Base-by-base conservation (phyloP, 495 filamentous ascomycete species). In the Lophiostoma macrostomum region DNA sequence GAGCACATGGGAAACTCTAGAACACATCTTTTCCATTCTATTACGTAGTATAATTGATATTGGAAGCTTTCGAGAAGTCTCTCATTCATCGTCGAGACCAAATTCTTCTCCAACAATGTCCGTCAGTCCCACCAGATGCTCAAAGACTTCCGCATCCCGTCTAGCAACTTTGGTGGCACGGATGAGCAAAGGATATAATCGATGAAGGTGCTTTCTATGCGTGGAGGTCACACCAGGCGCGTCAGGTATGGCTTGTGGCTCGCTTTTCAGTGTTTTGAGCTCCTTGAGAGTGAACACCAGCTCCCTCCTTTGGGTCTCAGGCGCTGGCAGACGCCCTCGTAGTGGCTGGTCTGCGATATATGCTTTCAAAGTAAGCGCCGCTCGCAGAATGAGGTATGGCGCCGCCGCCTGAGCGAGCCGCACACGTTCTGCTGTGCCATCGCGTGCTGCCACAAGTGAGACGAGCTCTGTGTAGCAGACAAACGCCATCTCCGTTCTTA, bases 331-430 rank as follows among this genome's bases (percentile, higher is more conserved):
- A n/a, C 82, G 74, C 0, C 93, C 94, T 13, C 93, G 77, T 10
- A 98, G 74, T 13, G 93, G 93, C 62, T 96, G 93, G 68, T 98
- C 93, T 4, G 90, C 86, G 37, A 91, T 84, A 62, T 95, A 96
- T 3, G 82, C 74, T 41, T 88, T 81, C 24, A 98, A 67, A 1
- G 88, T 82, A 6, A 95, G 73, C 1, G 87, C 89, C 20, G 81
- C 82, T 4, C 93, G 83, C 4, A 95, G 75, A 40, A 97, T 87
- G 0, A 97, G 74, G 57, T 89, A 93, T 0, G 91, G 90, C 2
- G 88, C 84, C 2, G 86, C 81, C 0, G 85, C 85, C 60, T 82
- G 78, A 0, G 91, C 87, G 19, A 98, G 80, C 6, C 80, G 67
- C 30, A 80, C 70, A 47, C 73, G 68, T 11, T 78, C 60, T 16